These are phyloP conservation scores for Phytophthora cryptogea DNA, from an alignment of 352 stramenopile genomes.

Conservation along the genomic window DNA sequence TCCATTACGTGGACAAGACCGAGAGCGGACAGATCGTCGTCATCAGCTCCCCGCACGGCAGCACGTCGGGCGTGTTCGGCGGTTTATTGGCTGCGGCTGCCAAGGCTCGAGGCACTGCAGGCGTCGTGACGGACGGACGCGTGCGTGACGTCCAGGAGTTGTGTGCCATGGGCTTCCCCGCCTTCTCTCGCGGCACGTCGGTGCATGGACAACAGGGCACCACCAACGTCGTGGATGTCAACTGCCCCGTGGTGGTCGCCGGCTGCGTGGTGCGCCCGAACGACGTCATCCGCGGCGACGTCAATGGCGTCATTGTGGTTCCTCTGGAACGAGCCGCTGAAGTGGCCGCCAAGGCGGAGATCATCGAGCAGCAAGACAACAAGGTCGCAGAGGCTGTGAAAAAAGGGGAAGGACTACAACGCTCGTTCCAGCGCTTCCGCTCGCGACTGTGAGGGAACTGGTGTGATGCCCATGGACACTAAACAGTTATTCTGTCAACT, in stretches of 20 bases:
- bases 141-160: constrained; percentile 81
- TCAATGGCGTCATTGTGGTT: constrained; percentile 84
- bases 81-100: constrained; percentile 68
- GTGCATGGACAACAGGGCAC: constrained; percentile 70
- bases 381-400: constrained; percentile 77
- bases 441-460: constrained; percentile 29
- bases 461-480: too few species aligned
- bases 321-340: constrained; percentile 69
- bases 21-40: constrained; percentile 81
- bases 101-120: constrained; percentile 66
- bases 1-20: constrained; percentile 80
- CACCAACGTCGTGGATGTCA: constrained; percentile 69
- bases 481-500: too few species aligned
- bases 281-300: constrained; percentile 79
- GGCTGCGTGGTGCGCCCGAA: constrained; percentile 74
- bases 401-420: constrained; percentile 67
- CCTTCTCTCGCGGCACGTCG: constrained; percentile 71
- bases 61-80: constrained; percentile 73
- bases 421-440: constrained; percentile 81
- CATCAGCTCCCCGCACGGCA: constrained; percentile 62
- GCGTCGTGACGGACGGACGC: constrained; percentile 75
- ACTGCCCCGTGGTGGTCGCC: constrained; percentile 65
- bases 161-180: constrained; percentile 68
- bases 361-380: constrained; percentile 83
- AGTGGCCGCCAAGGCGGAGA: constrained; percentile 68